Evolutionary conservation across 2,329 filamentous ascomycete genomes (phyloP), one percentile per base, ranked within the genome.

Genomic region (Stromatinia cepivora): DNA sequence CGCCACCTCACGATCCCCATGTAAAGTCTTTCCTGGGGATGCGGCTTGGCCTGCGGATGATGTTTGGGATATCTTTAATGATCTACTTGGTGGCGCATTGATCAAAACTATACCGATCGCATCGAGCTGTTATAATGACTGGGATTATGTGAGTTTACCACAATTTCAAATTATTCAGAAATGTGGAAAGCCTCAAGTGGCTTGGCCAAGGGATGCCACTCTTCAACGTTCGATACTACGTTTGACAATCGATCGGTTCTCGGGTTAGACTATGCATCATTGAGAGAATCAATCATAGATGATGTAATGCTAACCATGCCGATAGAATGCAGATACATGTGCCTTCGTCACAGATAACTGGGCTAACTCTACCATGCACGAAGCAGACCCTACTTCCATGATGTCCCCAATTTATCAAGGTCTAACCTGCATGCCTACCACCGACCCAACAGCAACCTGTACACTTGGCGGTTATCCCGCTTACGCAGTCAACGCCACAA

Each of bases 51-150:
- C 86, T 0, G 81, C 81, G 0, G 70, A 80, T n/a, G 71, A 77
- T 0, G 76, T 76, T 9, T 87, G 85, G 85, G 71, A 75, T 6
- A 72, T 75, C 15, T 79, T 88, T 64, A 84, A 87, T 76, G 72
- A 79, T 17, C 80, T 81, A 7, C 75, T 81, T n/a, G 77, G 76
- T 13, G 82, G 82, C 15, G 76, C 77, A 39, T 79, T 86, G 46
- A 76, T 85, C 67, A 78, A 76, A 57, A 80, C 84, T 31, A 62
- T 78, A 70, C 81, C 84, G 70, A 79, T 80, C 20, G 83, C 80
- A 73, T 79, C 80, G 13, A 34, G 42, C 20, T 62, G 45, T 48
- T 62, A 50, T 34, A 48, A n/a, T 28, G 45, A 39, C 15, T 46
- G 36, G n/a, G 9, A 31, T 8, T 66, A 59, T 66, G 64, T 66